Evolutionary conservation across 495 filamentous ascomycete species (phyloP).

Genomic region (Aspergillus asperescens): DNA sequence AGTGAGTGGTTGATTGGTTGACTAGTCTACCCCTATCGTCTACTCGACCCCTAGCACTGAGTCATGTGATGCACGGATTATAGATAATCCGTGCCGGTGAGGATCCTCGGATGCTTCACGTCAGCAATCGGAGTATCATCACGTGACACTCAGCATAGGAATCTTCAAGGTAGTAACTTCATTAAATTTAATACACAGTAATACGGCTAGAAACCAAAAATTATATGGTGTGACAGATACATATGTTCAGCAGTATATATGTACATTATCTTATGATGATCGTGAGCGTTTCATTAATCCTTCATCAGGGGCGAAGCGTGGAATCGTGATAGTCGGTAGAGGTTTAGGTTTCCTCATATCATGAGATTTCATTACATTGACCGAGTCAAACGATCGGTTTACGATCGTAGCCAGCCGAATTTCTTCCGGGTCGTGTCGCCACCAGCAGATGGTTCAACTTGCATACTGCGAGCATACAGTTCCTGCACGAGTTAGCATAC

Average conservation of each 20-base stretch:
- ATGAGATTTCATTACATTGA: slow-evolving; percentile 10
- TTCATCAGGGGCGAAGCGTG: slow-evolving; percentile 7
- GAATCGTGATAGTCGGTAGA: slow-evolving; percentile 4
- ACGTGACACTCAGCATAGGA: neutral
- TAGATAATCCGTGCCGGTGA: too few species aligned
- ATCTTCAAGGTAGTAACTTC: too few species aligned
- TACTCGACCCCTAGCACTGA: too few species aligned
- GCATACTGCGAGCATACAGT: slow-evolving; percentile 42
- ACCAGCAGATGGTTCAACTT: slow-evolving; percentile 41
- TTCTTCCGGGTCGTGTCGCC: slow-evolving; percentile 37
- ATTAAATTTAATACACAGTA: too few species aligned
- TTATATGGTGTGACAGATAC: slow-evolving; percentile 4
- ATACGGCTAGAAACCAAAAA: neutral
- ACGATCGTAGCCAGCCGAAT: slow-evolving; percentile 43
- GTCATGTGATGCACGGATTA: too few species aligned
- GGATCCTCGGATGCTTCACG: too few species aligned
- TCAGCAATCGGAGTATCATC: too few species aligned
- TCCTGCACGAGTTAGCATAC: slow-evolving; percentile 30
- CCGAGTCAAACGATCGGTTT: slow-evolving; percentile 3
- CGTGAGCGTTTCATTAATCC: slow-evolving; percentile 18
- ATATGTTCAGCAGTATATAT: slow-evolving; percentile 18
- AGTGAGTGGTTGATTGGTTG: too few species aligned
- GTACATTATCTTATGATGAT: slow-evolving; percentile 24
- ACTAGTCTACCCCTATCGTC: too few species aligned
- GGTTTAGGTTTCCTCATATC: slow-evolving; percentile 2